These are phyloP conservation scores for Climacium dendroides DNA, from an alignment of 225 moss, liverwort and hornwort genomes.

Conservation along the genomic window DNA sequence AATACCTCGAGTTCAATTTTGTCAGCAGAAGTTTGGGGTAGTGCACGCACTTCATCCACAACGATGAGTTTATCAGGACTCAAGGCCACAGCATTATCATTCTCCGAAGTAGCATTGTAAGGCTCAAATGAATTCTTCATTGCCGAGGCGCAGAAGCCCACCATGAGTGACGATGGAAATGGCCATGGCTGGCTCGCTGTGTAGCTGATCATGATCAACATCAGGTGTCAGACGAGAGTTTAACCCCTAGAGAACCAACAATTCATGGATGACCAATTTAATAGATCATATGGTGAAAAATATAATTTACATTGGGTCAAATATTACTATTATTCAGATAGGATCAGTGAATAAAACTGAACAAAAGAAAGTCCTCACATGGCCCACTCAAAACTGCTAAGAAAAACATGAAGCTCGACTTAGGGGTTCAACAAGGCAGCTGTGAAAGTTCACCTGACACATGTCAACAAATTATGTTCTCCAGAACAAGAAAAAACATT, in stretches of 20 bases:
- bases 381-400: neutral
- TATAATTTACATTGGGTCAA: neutral
- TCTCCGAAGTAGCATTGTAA: conserved; percentile 30
- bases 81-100: conserved; percentile 25
- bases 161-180: conserved; percentile 88
- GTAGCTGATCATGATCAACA: conserved; percentile 42
- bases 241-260: neutral
- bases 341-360: neutral
- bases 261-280: neutral
- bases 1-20: conserved; percentile 70
- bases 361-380: neutral
- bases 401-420: neutral
- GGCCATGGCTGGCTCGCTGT: conserved; percentile 91
- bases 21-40: conserved; percentile 57
- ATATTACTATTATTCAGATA: neutral
- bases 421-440: neutral
- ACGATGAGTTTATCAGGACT: conserved; percentile 29
- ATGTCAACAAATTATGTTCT: neutral
- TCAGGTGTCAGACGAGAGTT: neutral
- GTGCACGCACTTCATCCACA: conserved; percentile 69
- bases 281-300: neutral
- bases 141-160: conserved; percentile 57
- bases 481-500: neutral
- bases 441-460: neutral
- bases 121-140: conserved; percentile 25